Evolutionary conservation across 306 rosid genomes (phyloP).

Genomic region (Glycine latifolia): DNA sequence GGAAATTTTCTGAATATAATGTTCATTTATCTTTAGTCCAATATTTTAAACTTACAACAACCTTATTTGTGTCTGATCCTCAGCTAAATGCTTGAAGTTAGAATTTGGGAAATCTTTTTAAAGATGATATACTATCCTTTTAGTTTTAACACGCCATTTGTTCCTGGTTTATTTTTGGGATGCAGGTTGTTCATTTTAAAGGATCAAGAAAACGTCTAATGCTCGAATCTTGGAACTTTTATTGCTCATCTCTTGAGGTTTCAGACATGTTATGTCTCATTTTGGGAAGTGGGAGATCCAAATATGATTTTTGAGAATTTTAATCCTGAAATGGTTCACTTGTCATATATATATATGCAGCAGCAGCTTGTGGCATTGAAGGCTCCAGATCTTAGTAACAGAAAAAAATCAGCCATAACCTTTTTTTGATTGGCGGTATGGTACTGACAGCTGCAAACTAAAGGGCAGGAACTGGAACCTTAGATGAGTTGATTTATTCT

Average conservation of each 20-base stretch:
- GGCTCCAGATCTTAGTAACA: not conserved
- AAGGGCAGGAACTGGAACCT: constrained; percentile 16
- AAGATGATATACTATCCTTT: not conserved
- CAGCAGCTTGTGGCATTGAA: constrained; percentile 29
- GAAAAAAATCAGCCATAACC: constrained; percentile 34
- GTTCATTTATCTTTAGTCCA: not conserved
- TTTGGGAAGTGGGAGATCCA: constrained; percentile 83
- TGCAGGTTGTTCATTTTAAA: constrained; percentile 94
- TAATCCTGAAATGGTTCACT: constrained; percentile 15
- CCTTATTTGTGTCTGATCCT: not conserved
- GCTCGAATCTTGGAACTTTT: constrained; percentile 94
- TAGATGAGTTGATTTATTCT: not conserved
- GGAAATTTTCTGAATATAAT: not conserved
- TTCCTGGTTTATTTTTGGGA: constrained; percentile 9
- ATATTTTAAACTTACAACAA: not conserved
- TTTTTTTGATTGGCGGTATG: not conserved
- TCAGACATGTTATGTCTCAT: constrained; percentile 87
- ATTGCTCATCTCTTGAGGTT: constrained; percentile 58
- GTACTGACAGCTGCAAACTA: constrained; percentile 36
- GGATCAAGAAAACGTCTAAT: constrained; percentile 97
- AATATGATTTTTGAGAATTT: constrained; percentile 73
- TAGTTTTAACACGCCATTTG: not conserved
- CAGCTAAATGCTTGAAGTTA: not conserved
- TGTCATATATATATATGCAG: constrained; percentile 17
- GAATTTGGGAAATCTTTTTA: not conserved